These are phyloP conservation scores for Neofusicoccum parvum DNA, from an alignment of 2,329 filamentous ascomycete genomes.

Conservation along the genomic window DNA sequence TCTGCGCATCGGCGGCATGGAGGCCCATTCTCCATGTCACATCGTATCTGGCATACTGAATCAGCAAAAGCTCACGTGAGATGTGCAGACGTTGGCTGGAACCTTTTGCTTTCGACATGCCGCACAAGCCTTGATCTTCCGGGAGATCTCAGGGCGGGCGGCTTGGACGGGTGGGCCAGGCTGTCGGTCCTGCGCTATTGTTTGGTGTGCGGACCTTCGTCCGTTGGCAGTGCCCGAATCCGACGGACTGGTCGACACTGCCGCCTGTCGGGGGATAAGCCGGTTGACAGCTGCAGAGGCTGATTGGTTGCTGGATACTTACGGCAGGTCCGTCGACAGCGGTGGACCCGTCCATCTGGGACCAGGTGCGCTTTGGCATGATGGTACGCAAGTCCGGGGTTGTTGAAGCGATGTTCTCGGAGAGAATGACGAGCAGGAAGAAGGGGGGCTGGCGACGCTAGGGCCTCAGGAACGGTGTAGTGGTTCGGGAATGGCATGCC, in stretches of 20 bases:
- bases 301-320: neutral
- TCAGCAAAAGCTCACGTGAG: slow-evolving; percentile 6
- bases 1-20: slow-evolving; percentile 54
- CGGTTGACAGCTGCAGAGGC: neutral
- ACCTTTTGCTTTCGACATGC: slow-evolving; percentile 57
- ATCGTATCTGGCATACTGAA: slow-evolving; percentile 46
- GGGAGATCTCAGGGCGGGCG: slow-evolving; percentile 31
- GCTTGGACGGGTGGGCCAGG: neutral
- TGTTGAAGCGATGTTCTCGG: neutral
- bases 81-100: slow-evolving; percentile 11
- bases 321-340: slow-evolving; percentile 15
- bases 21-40: slow-evolving; percentile 54
- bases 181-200: neutral
- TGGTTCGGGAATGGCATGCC: neutral
- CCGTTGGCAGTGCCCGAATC: slow-evolving; percentile 20
- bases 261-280: slow-evolving; percentile 23
- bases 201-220: neutral
- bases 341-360: slow-evolving; percentile 25
- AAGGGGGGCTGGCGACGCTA: neutral
- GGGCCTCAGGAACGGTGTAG: neutral
- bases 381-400: neutral
- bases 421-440: neutral
- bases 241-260: slow-evolving; percentile 23
- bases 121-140: slow-evolving; percentile 50
- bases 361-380: slow-evolving; percentile 31